Conservation (phyloP, 441 rosid genomes). For the Capsella rubella region DNA sequence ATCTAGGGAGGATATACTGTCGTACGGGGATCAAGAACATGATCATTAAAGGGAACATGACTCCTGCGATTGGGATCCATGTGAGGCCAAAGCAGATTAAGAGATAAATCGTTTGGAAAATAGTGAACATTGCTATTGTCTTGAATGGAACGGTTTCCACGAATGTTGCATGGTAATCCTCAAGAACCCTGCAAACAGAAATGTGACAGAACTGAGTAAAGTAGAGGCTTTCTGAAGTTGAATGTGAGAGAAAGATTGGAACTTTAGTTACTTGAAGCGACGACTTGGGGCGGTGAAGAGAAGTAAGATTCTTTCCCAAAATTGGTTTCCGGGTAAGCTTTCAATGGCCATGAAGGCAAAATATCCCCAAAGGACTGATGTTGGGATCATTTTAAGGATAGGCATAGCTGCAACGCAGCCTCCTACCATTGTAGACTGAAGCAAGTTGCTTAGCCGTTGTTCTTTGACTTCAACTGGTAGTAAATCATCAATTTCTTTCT, state of each 20-base stretch:
- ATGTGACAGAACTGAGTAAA: slow-evolving; percentile 6
- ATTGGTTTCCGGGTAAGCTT: slow-evolving; percentile 95
- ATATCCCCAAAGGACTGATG: slow-evolving; percentile 97
- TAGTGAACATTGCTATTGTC: slow-evolving; percentile 72
- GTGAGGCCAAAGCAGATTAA: slow-evolving; percentile 88
- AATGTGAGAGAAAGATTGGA: slow-evolving; percentile 21
- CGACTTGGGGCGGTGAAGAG: slow-evolving; percentile 94
- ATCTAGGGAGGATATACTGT: slow-evolving; percentile 85
- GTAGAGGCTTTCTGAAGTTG: not conserved
- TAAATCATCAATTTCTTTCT: slow-evolving; percentile 92
- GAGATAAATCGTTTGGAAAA: slow-evolving; percentile 77
- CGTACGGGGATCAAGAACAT: slow-evolving; percentile 89
- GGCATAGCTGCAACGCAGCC: slow-evolving; percentile 99
- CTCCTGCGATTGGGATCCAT: slow-evolving; percentile 92
- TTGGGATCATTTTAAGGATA: slow-evolving; percentile 87
- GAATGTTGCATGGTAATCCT: slow-evolving; percentile 86
- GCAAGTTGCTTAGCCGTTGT: slow-evolving; percentile 84
- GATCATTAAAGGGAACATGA: slow-evolving; percentile 95
- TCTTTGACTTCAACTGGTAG: slow-evolving; percentile 93
- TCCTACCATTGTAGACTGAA: slow-evolving; percentile 85
- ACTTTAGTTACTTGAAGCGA: slow-evolving; percentile 70
- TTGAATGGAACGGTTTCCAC: slow-evolving; percentile 97
- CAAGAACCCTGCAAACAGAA: slow-evolving; percentile 70
- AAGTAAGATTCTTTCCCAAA: slow-evolving; percentile 92
- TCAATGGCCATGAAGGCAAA: slow-evolving; percentile 98